Evolutionary conservation across 2,329 filamentous ascomycete species (phyloP), one percentile per base, ranked within the genome.

Genomic region (Claviceps paspali): DNA sequence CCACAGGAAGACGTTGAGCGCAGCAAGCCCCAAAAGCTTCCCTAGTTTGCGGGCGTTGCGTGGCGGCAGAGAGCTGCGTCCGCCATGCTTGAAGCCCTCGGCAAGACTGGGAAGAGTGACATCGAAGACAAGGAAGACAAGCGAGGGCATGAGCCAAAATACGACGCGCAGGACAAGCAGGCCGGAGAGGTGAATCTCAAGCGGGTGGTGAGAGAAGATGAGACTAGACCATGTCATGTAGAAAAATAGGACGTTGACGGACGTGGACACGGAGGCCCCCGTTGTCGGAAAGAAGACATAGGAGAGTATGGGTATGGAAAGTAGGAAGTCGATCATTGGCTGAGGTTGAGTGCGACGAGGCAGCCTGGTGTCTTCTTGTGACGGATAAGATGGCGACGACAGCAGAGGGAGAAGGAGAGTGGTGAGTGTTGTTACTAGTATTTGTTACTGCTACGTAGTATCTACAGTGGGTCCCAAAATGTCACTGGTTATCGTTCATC

Each of bases 171-270:
- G 63, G 18, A 72, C 70, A 5, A 83, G 54, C 0, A 79, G 78
- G 38, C 78, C 82, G 36, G 82, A 63, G 1, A 91, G 54, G 54
- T 93, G 84, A 40, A 94, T 73, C 41, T 74, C 71, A 12, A 91
- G 63, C 0, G 82, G 76, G 1, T 79, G 68, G 49, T 92, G 81
- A 6, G 80, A 81, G 3, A 88, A 64, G 28, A 92, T 75, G 23
- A 95, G 68, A 0, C 83, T 88, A 5, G 76, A 76, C 86, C 86
- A 94, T 47, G 83, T 88, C 62, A 93, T 72, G 56, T 86, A 88
- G 59, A 94, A 91, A 64, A 93, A 87, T 43, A 92, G 63, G 18
- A 93, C 62, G 55, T 91, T 94, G 44, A 93, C 65, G 1, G 79
- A 86, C 2, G 85, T 88, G 11, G 67, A 79, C 63, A 80, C 86